A percentile compares a stretch with the other conserved stretches of the same genome.
These are phyloP conservation scores for Neonectria magnoliae DNA, from an alignment of 2,329 filamentous ascomycete genomes.

Conservation along the genomic window DNA sequence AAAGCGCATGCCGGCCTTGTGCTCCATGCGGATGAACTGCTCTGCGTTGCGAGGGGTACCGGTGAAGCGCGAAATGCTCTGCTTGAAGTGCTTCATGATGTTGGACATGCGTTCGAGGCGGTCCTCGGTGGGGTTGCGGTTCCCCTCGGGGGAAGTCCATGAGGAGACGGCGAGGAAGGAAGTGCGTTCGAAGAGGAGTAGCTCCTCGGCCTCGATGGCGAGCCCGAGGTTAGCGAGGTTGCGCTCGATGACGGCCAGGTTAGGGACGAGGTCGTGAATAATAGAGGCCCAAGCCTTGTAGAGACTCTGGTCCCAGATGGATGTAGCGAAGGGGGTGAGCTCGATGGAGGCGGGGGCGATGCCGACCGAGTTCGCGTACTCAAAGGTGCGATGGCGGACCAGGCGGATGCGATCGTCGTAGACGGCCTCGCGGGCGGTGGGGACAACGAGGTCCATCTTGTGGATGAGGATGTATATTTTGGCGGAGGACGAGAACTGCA, in stretches of 20 bases:
- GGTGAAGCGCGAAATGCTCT: constrained; percentile 79
- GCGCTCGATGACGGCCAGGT: constrained; percentile 85
- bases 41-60: constrained; percentile 83
- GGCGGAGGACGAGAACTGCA: constrained; percentile 82
- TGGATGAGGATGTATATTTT: constrained; percentile 96
- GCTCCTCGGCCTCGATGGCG: constrained; percentile 90
- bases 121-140: constrained; percentile 87
- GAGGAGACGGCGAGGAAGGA: constrained; percentile 97
- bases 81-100: constrained; percentile 99
- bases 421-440: constrained; percentile 78
- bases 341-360: constrained; percentile 59
- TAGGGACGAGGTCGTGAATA: constrained; percentile 97
- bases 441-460: constrained; percentile 97
- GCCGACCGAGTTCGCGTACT: constrained; percentile 56
- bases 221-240: constrained; percentile 85
- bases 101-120: constrained; percentile 94
- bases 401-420: constrained; percentile 85
- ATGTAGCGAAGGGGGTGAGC: constrained; percentile 90
- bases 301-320: constrained; percentile 97
- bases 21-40: constrained; percentile 83
- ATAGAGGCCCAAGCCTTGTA: constrained; percentile 99
- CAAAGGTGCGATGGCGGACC: constrained; percentile 77
- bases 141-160: constrained; percentile 80
- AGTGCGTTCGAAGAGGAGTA: constrained; percentile 93
- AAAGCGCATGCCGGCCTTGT: constrained; percentile 80